These are phyloP conservation scores for Gloeophyllum trabeum DNA, from an alignment of 768 basidiomycete species.

Conservation along the genomic window DNA sequence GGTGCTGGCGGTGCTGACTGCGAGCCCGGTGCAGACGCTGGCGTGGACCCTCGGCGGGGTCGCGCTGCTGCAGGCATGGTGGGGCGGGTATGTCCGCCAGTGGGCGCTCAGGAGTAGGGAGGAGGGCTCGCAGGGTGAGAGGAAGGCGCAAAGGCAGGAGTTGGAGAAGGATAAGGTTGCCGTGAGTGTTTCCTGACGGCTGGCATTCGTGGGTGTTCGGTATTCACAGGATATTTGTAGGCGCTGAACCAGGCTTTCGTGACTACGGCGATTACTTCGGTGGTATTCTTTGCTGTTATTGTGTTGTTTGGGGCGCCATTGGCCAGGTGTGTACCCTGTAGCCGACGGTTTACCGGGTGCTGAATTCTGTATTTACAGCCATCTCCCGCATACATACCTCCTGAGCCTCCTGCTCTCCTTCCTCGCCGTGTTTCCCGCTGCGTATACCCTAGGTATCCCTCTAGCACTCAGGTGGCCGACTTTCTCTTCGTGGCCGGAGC, in stretches of 20 bases:
- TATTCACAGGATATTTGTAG: constrained; percentile 21
- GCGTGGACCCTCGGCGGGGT: constrained; percentile 46
- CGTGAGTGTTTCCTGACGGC: constrained; percentile 22
- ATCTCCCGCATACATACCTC: constrained; percentile 49
- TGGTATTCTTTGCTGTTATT: constrained; percentile 34
- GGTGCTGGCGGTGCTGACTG: constrained; percentile 56
- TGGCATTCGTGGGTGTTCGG: not conserved
- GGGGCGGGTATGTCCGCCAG: constrained; percentile 53
- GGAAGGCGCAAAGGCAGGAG: constrained; percentile 27
- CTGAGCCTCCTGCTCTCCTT: constrained; percentile 60
- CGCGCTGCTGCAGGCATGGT: constrained; percentile 50
- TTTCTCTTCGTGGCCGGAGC: constrained; percentile 11
- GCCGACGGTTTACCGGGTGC: constrained; percentile 1
- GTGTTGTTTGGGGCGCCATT: constrained; percentile 73
- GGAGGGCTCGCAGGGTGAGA: constrained; percentile 30
- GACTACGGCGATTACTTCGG: constrained; percentile 38
- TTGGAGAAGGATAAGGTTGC: constrained; percentile 24
- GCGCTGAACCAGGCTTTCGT: constrained; percentile 36
- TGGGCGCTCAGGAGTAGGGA: constrained; percentile 39
- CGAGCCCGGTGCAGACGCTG: constrained; percentile 45
- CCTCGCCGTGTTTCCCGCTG: constrained; percentile 54
- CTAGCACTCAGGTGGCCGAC: constrained; percentile 27
- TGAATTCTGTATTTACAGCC: not conserved
- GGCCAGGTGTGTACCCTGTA: constrained; percentile 28
- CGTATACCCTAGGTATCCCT: constrained; percentile 49